A percentile compares a stretch with the other conserved stretches of the same genome.
phyloP scores from a whole-genome alignment of 2,329 filamentous ascomycete species.

The Fusarium circinatum region DNA sequence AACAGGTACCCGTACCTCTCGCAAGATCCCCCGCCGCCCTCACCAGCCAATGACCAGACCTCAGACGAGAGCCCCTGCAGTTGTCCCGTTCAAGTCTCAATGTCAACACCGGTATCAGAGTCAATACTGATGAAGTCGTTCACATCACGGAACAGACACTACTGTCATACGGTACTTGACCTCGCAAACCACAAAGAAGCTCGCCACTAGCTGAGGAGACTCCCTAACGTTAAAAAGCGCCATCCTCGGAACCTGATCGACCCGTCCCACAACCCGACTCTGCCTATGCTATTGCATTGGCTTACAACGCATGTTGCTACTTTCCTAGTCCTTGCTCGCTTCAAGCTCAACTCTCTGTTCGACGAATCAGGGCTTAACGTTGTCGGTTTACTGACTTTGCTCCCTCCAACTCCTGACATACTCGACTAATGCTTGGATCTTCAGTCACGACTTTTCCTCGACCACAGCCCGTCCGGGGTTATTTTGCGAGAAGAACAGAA shows the following conservation, averaged over 20 bases:
- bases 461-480: slow-evolving; percentile 8
- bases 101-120: neutral
- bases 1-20: neutral
- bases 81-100: neutral
- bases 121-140: neutral
- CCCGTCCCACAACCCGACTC: slow-evolving; percentile 16
- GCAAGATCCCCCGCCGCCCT: slow-evolving; percentile 2
- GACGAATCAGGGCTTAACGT: slow-evolving; percentile 17
- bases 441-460: slow-evolving; percentile 1
- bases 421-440: slow-evolving; percentile 15
- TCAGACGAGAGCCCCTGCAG: slow-evolving; percentile 8
- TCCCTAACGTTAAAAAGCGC: slow-evolving; percentile 8
- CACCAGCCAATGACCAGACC: slow-evolving; percentile 6
- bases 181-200: slow-evolving; percentile 22
- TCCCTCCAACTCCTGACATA: neutral
- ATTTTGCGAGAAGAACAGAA: neutral
- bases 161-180: neutral
- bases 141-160: slow-evolving; percentile 4
- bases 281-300: slow-evolving; percentile 23
- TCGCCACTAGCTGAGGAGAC: slow-evolving; percentile 4
- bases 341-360: slow-evolving; percentile 2
- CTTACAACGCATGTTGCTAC: slow-evolving; percentile 13
- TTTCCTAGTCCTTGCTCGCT: slow-evolving; percentile 24
- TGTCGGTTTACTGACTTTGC: neutral
- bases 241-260: slow-evolving; percentile 7